Base-by-base conservation (phyloP, 192 early-diverging fungal genomes). In the Backusella westeae region DNA sequence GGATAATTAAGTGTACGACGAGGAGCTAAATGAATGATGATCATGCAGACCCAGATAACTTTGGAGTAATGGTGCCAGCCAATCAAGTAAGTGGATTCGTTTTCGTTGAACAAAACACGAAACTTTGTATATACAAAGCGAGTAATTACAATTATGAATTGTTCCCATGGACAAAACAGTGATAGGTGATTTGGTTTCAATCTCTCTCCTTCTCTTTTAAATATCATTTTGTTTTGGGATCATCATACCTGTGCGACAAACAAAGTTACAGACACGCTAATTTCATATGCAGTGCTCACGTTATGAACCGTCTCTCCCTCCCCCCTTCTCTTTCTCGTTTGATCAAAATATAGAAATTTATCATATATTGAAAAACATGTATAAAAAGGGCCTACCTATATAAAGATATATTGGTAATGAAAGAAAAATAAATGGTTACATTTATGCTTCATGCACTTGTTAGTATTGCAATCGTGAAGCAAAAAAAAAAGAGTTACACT, bases 31-130 rank as follows among this genome's bases (percentile, higher is more conserved):
- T 53, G 52, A 53, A 63, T 63, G 56, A 12, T 63, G 23, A 63
- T 63, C 56, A 63, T 63, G 56, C 56, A 63, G 23, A 63, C 53
- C 3, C 26, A 21, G 8, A 32, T 63, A 29, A 29, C 26, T 63
- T 63, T 63, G 56, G 56, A 63, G 56, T 63, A 63, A 29, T 63
- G 23, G 23, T 23, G 21, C 9, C 12, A 63, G 56, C 56, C 56
- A 63, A 63, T 63, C 56, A 63, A 10, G 29, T 14, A 29, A 29
- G 29, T 12, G 12, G n/a, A 0, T 12, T 63, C 3, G 26, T 29
- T 49, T 63, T 63, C 56, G 56, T 63, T 63, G 56, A 63, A 63
- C 56, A 63, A 63, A 63, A 63, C 56, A 63, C 56, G 56, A 63
- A 63, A 63, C 56, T 63, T 63, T 26, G 23, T 63, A 63, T 63